Evolutionary conservation across 345 rosid species (phyloP).

Genomic region (Ceriops zippeliana): DNA sequence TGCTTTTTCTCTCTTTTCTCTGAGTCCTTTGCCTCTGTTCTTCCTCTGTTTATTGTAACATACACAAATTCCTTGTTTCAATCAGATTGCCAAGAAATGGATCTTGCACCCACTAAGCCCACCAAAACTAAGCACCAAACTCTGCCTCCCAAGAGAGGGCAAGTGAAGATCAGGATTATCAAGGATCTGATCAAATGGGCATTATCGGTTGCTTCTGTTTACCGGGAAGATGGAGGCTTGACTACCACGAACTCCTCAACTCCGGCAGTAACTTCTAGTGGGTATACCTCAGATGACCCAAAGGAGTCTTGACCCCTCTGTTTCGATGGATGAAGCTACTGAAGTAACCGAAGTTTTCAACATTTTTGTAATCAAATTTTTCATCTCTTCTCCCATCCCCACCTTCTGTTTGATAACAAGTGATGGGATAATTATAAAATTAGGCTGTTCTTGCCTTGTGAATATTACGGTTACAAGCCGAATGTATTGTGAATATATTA

Average conservation of each 20-base stretch:
- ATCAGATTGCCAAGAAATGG: slow-evolving; percentile 1
- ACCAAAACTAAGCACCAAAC: neutral
- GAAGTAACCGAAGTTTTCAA: neutral
- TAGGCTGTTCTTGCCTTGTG: no score
- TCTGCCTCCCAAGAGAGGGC: slow-evolving; percentile 23
- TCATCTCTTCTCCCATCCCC: no score
- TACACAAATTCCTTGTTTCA: neutral
- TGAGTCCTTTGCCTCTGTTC: neutral
- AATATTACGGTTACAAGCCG: no score
- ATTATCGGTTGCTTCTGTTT: neutral
- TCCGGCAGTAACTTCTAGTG: slow-evolving; percentile 8
- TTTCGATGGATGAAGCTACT: neutral
- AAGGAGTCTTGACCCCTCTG: neutral
- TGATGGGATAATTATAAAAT: no score
- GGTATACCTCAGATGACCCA: slow-evolving; percentile 3
- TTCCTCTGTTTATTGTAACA: neutral
- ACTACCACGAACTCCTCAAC: slow-evolving; percentile 7
- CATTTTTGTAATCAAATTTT: neutral
- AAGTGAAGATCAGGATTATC: slow-evolving; percentile 11
- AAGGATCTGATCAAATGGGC: slow-evolving; percentile 1
- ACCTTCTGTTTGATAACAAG: no score
- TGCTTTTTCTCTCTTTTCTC: neutral
- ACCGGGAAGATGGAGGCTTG: neutral
- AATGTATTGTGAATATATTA: no score
- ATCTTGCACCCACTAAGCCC: neutral